These are phyloP conservation scores for Fusarium succisae DNA, from an alignment of 2,329 filamentous ascomycete genomes.

Conservation along the genomic window DNA sequence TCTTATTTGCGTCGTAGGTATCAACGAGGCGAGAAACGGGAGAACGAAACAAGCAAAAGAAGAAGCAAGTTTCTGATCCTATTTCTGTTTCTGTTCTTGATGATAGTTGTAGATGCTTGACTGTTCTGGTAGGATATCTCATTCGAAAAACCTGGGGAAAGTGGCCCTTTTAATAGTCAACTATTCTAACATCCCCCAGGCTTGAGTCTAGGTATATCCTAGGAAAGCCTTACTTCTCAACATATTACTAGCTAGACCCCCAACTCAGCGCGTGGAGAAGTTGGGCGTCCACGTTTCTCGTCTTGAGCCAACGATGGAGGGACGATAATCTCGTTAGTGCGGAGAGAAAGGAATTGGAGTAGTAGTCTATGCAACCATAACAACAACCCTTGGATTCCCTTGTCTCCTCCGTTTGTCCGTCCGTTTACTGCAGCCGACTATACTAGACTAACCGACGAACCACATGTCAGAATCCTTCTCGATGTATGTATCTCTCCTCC, in stretches of 20 bases:
- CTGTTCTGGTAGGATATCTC: neutral
- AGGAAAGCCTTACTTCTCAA: conserved; percentile 11
- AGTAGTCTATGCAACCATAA: conserved; percentile 15
- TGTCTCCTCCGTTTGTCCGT: conserved; percentile 34
- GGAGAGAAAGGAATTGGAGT: conserved; percentile 1
- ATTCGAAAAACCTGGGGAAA: neutral
- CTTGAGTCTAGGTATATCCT: neutral
- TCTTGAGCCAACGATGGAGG: neutral
- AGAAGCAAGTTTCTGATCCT: neutral
- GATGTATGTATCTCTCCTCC: neutral
- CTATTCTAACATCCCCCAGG: neutral
- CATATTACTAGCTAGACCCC: neutral
- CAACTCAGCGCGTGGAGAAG: conserved; percentile 14
- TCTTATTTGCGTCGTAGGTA: conserved; percentile 27
- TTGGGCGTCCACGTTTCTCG: conserved; percentile 3
- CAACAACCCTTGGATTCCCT: neutral
- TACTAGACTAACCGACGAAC: conserved; percentile 14
- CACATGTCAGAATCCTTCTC: conserved; percentile 6
- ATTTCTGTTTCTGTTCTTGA: neutral
- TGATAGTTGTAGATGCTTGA: neutral
- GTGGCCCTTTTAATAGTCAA: conserved; percentile 34
- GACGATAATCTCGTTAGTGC: neutral
- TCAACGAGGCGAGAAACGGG: conserved; percentile 25
- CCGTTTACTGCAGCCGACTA: conserved; percentile 22
- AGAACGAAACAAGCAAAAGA: neutral